These are phyloP conservation scores for Coemansia sp. DNA, from an alignment of 192 early-diverging fungal species.

Conservation along the genomic window DNA sequence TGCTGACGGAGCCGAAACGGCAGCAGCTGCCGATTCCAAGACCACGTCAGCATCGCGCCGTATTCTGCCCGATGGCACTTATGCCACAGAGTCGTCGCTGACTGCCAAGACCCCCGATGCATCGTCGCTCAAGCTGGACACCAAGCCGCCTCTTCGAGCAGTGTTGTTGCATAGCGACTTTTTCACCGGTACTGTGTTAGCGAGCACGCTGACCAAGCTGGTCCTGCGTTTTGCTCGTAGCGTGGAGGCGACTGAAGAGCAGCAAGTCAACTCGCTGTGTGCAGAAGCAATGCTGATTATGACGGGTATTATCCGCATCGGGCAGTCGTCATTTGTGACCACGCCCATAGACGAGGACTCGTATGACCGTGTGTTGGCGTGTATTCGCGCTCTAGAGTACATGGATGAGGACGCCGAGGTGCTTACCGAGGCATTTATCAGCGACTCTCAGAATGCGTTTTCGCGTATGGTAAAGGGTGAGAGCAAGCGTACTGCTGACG, in stretches of 20 bases:
- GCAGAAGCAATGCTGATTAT: constrained; percentile 98
- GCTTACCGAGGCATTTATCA: constrained; percentile 57
- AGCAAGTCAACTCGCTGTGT: constrained; percentile 73
- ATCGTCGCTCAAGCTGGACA: constrained; percentile 53
- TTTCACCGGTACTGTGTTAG: constrained; percentile 85
- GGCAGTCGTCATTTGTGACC: constrained; percentile 80
- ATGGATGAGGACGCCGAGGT: constrained; percentile 48
- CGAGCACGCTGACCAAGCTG: constrained; percentile 87
- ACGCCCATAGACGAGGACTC: constrained; percentile 97
- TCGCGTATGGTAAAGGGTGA: constrained; percentile 50
- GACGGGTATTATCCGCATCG: constrained; percentile 90
- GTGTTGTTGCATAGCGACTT: constrained; percentile 92
- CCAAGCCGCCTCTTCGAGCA: constrained; percentile 52
- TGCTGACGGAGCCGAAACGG: constrained; percentile 28
- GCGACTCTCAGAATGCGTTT: constrained; percentile 62
- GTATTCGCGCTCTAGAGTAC: constrained; percentile 73
- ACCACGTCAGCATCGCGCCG: constrained; percentile 58
- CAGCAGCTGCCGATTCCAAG: constrained; percentile 43
- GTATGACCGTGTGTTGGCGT: constrained; percentile 84
- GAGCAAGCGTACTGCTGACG: constrained; percentile 63
- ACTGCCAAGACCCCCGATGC: constrained; percentile 50
- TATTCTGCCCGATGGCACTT: constrained; percentile 94
- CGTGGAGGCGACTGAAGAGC: not conserved
- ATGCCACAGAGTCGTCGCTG: constrained; percentile 93
- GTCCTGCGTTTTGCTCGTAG: constrained; percentile 68